Evolutionary conservation across 2,329 filamentous ascomycete species (phyloP).

Genomic region (Pyricularia pennisetigena): DNA sequence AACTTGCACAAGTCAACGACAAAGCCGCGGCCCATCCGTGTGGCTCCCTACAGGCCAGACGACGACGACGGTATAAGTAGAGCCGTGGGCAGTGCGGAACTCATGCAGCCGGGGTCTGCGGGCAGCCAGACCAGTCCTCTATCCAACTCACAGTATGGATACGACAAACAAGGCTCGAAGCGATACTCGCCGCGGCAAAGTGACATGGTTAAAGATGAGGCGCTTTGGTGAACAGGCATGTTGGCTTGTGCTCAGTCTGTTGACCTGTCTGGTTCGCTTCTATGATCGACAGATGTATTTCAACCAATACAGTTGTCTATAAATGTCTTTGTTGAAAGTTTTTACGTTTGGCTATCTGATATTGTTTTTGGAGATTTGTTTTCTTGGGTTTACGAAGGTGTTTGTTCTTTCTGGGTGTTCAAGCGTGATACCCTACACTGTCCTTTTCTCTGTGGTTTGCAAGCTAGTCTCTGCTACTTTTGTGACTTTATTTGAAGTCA

Average conservation of each 20-base stretch:
- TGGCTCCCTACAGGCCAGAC: neutral
- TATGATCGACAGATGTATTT: neutral
- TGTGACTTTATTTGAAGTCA: neutral
- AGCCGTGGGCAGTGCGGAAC: neutral
- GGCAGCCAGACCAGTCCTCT: neutral
- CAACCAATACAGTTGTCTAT: neutral
- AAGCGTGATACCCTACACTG: neutral
- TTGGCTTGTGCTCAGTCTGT: neutral
- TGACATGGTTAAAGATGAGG: constrained; percentile 4
- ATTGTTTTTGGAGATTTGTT: neutral
- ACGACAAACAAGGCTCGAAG: neutral
- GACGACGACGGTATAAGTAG: neutral
- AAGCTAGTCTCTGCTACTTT: neutral
- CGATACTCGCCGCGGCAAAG: constrained; percentile 1
- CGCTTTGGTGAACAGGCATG: neutral
- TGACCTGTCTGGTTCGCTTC: neutral
- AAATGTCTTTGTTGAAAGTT: neutral
- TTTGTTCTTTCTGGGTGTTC: neutral
- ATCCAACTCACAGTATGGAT: neutral
- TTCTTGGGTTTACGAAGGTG: neutral
- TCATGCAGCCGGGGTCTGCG: neutral
- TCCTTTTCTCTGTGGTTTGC: neutral
- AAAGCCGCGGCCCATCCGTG: neutral
- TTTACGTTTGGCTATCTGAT: neutral
- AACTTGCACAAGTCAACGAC: constrained; percentile 3